Percentiles rank a stretch among this genome's conserved stretches.
These are phyloP conservation scores for Penstemon barbatus DNA, from an alignment of 257 asterid species.

Conservation along the genomic window DNA sequence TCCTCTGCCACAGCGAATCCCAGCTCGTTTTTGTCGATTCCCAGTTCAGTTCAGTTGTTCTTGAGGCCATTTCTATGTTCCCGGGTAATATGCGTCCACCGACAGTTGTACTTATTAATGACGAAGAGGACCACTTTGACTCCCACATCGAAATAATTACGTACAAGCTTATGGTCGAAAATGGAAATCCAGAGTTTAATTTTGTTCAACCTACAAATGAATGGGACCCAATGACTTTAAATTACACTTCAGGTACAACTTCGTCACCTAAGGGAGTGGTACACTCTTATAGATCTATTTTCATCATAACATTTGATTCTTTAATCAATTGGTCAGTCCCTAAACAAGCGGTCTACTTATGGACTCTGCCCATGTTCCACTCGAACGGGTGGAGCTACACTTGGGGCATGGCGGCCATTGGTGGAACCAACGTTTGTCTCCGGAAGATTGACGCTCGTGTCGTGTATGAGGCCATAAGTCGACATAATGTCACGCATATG, in stretches of 20 bases:
- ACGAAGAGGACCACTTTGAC: constrained; percentile 19
- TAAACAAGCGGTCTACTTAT: constrained; percentile 56
- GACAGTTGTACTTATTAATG: constrained; percentile 39
- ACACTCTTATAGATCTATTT: constrained; percentile 56
- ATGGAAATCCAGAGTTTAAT: constrained; percentile 38
- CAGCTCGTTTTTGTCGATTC: constrained; percentile 57
- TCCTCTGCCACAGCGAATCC: constrained; percentile 63
- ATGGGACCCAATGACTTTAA: constrained; percentile 66
- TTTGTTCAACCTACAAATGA: constrained; percentile 62
- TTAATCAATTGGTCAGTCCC: constrained; percentile 65
- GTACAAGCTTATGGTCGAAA: constrained; percentile 55
- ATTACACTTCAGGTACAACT: constrained; percentile 87
- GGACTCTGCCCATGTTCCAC: constrained; percentile 92
- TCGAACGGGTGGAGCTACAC: constrained; percentile 94
- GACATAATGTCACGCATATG: constrained; percentile 66
- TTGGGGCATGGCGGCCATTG: constrained; percentile 90
- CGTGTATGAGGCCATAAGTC: constrained; percentile 37
- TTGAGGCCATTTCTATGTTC: constrained; percentile 49
- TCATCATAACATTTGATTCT: constrained; percentile 55
- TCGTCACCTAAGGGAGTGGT: constrained; percentile 85
- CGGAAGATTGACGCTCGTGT: constrained; percentile 54
- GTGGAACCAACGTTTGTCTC: constrained; percentile 72
- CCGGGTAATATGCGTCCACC: constrained; percentile 40
- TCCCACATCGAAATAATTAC: no score
- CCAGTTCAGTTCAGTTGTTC: constrained; percentile 35